Evolutionary conservation across 345 rosid genomes (phyloP).

Genomic region (Nephelium lappaceum): DNA sequence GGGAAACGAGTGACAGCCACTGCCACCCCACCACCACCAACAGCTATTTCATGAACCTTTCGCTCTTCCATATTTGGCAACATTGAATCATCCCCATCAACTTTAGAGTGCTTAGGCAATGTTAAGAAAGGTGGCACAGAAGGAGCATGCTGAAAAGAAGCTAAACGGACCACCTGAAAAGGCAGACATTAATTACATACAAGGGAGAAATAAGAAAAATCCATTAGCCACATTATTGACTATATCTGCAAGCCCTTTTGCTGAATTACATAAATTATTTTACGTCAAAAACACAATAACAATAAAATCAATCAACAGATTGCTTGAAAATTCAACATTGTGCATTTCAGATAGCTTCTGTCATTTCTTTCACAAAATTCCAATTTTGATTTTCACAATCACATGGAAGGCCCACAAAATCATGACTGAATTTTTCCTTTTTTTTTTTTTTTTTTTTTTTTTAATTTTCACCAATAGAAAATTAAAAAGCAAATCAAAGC

Average conservation of each 20-base stretch:
- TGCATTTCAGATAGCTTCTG: slow-evolving; percentile 4
- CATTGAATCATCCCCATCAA: slow-evolving; percentile 69
- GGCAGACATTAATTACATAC: slow-evolving; percentile 17
- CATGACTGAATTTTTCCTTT: not conserved
- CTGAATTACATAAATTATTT: not conserved
- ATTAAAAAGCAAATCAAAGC: not conserved
- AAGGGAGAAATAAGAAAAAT: not conserved
- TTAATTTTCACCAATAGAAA: not conserved
- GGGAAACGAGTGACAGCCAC: slow-evolving; percentile 99
- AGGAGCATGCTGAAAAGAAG: slow-evolving; percentile 96
- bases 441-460: too few species aligned
- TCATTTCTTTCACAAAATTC: not conserved
- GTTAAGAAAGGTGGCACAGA: slow-evolving; percentile 93
- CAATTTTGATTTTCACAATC: not conserved
- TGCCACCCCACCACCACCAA: slow-evolving; percentile 98
- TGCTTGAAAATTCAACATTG: not conserved
- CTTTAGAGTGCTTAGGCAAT: slow-evolving; percentile 76
- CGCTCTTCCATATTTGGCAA: slow-evolving; percentile 69
- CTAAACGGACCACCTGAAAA: slow-evolving; percentile 89
- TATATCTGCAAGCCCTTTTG: not conserved
- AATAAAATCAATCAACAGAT: slow-evolving; percentile 6
- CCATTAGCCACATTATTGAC: slow-evolving; percentile 4
- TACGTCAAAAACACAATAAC: not conserved
- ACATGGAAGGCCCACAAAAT: not conserved
- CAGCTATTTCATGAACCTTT: slow-evolving; percentile 86